These are phyloP conservation scores for Backusella macrospora DNA, from an alignment of 192 early-diverging fungal species.

Conservation along the genomic window DNA sequence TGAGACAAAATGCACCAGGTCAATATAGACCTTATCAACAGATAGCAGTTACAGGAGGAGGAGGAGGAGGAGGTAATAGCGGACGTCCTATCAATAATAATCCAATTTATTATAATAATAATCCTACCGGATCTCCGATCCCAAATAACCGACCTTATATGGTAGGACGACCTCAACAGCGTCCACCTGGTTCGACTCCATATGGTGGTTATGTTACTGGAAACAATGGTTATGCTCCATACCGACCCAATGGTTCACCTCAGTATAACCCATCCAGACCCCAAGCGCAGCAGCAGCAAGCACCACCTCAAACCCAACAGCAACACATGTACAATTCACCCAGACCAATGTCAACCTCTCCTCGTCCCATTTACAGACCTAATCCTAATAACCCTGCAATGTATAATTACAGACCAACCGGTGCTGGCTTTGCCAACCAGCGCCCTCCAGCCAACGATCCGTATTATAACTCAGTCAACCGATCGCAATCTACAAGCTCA, in stretches of 20 bases:
- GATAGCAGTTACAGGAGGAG: not conserved
- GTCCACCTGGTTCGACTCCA: not conserved
- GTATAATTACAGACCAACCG: not conserved
- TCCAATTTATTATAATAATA: conserved; percentile 18
- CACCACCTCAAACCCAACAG: not conserved
- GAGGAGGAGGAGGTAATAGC: not conserved
- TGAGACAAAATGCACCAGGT: not conserved
- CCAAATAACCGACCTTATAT: conserved; percentile 6
- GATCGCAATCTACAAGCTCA: conserved; percentile 1
- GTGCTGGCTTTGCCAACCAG: no score
- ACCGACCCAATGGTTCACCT: not conserved
- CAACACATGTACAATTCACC: conserved; percentile 6
- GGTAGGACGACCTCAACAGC: not conserved
- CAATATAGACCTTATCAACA: conserved; percentile 21
- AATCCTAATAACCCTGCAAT: not conserved
- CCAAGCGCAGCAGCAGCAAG: not conserved
- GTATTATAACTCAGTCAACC: not conserved
- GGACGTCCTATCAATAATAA: conserved; percentile 12
- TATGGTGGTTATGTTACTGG: not conserved
- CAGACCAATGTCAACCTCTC: not conserved
- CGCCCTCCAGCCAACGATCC: not conserved
- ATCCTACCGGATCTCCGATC: conserved; percentile 5
- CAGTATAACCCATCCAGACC: not conserved
- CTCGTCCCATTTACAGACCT: not conserved
- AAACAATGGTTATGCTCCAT: not conserved